phyloP scores from a whole-genome alignment of 2,329 filamentous ascomycete species.

The Myriosclerotinia duriaeana region DNA sequence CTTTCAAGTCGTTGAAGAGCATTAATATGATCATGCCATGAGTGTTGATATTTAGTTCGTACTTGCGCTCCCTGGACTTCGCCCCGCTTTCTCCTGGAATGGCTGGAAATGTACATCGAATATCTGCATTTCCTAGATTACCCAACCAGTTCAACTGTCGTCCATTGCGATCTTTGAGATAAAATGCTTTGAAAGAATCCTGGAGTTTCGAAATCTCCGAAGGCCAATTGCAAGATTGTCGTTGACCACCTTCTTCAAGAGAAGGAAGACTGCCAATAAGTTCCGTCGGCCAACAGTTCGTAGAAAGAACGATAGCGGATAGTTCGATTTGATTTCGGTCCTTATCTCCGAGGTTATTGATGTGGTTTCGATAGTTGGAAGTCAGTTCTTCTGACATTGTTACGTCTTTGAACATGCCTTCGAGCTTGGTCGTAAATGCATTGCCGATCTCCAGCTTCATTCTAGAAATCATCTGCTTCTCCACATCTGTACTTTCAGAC shows the following conservation, averaged over 20 bases:
- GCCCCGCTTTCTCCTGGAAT: conserved; percentile 64
- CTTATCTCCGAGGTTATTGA: conserved; percentile 51
- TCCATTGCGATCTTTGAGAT: conserved; percentile 82
- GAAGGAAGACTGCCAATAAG: conserved; percentile 66
- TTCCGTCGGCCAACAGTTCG: conserved; percentile 93
- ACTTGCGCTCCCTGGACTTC: conserved; percentile 65
- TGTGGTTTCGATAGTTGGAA: conserved; percentile 70
- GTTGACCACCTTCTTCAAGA: conserved; percentile 47
- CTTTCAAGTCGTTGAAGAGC: conserved; percentile 77
- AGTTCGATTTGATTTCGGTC: conserved; percentile 70
- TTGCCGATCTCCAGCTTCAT: conserved; percentile 98
- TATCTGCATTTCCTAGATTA: conserved; percentile 74
- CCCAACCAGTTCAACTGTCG: conserved; percentile 82
- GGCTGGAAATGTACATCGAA: conserved; percentile 75
- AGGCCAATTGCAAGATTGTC: conserved; percentile 68
- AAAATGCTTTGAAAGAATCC: conserved; percentile 84
- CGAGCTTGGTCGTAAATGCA: conserved; percentile 87
- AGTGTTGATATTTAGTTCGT: conserved; percentile 90
- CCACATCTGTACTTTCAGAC: conserved; percentile 85
- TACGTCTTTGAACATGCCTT: conserved; percentile 98
- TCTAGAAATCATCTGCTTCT: conserved; percentile 91
- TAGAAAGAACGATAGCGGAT: conserved; percentile 80
- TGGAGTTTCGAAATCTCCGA: conserved; percentile 71
- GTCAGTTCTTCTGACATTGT: conserved; percentile 82
- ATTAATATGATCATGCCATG: conserved; percentile 88